Evolutionary conservation across 805 yeast species (phyloP), one percentile per base, ranked within the genome.

Genomic region (Myxozyma melibiosi): DNA sequence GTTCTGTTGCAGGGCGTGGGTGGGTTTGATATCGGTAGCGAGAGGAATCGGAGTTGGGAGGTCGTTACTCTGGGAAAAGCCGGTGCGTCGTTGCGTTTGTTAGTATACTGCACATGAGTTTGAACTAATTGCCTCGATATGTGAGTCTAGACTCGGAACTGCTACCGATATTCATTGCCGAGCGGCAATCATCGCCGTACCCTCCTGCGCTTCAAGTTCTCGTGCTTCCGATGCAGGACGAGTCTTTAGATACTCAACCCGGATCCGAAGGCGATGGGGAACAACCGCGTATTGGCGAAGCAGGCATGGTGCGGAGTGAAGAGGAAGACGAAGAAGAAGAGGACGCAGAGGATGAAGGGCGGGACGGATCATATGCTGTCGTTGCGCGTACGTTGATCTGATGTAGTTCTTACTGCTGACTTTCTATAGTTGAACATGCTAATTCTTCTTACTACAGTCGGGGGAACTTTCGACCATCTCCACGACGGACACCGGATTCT

Each of bases 391-490:
- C 13, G 58, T 40, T 4, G 14, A n/a, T 16, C n/a, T n/a, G n/a
- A 9, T 22, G 2, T 16, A 5, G 44, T 25, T 50, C n/a, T n/a
- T n/a, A n/a, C n/a, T n/a, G n/a, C n/a, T n/a, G n/a, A n/a, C n/a
- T n/a, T n/a, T n/a, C n/a, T n/a, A n/a, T n/a, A n/a, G n/a, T n/a
- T n/a, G n/a, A n/a, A n/a, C n/a, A n/a, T n/a, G n/a, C n/a, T n/a
- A n/a, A n/a, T n/a, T n/a, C n/a, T n/a, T n/a, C n/a, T n/a, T n/a
- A n/a, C n/a, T n/a, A n/a, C 96, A 0, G 84, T 92, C 1, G 99
- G 99, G 0, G 99, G 99, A 0, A 94, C 99, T 0, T 94, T 94
- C 74, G 99, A 94, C 68, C 98, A 94, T 72, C 68, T 94, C 35
- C 99, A 94, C 66, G 96, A 87, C 68, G 99, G 98, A 0, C 99